Conservation (phyloP, 2,329 filamentous ascomycete genomes). For the Aaosphaeria pasadenensis region DNA sequence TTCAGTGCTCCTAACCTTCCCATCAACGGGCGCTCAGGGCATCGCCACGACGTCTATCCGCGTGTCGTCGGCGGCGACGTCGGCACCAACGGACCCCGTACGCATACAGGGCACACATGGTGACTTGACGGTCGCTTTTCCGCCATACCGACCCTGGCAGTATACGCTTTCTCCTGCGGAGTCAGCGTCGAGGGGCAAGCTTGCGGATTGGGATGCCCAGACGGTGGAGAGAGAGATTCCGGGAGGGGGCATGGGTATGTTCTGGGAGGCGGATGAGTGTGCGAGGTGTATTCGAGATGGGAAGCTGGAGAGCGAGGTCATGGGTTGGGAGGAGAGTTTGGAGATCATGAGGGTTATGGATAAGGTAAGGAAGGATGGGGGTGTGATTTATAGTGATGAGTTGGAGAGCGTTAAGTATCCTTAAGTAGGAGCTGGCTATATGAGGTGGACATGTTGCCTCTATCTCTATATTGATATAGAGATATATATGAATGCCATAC, state of each 20-base stretch:
- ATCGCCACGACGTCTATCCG: constrained; percentile 50
- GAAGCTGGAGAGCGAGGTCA: constrained; percentile 57
- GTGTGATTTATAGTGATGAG: constrained; percentile 57
- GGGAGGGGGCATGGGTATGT: constrained; percentile 71
- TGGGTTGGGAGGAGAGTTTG: constrained; percentile 72
- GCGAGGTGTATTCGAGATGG: constrained; percentile 71
- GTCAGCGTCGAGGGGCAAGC: constrained; percentile 39
- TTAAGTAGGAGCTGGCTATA: background rate
- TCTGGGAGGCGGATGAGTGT: constrained; percentile 76
- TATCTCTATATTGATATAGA: too few species aligned
- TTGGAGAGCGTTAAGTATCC: constrained; percentile 60
- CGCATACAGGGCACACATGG: constrained; percentile 74
- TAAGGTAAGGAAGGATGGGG: constrained; percentile 58
- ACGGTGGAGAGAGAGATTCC: constrained; percentile 44
- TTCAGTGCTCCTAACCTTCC: constrained; percentile 70
- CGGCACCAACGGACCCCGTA: constrained; percentile 56
- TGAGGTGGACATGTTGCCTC: too few species aligned
- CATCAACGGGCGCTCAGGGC: constrained; percentile 61
- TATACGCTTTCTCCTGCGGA: constrained; percentile 59
- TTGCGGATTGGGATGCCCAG: constrained; percentile 35
- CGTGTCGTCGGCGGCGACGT: constrained; percentile 48
- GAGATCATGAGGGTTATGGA: constrained; percentile 77
- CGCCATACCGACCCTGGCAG: constrained; percentile 60
- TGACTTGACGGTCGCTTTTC: constrained; percentile 72
- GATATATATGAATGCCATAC: too few species aligned